Evolutionary conservation across 169 alveolate species (phyloP), one percentile per base, ranked within the genome.

Genomic region (Eimeria zaria): DNA sequence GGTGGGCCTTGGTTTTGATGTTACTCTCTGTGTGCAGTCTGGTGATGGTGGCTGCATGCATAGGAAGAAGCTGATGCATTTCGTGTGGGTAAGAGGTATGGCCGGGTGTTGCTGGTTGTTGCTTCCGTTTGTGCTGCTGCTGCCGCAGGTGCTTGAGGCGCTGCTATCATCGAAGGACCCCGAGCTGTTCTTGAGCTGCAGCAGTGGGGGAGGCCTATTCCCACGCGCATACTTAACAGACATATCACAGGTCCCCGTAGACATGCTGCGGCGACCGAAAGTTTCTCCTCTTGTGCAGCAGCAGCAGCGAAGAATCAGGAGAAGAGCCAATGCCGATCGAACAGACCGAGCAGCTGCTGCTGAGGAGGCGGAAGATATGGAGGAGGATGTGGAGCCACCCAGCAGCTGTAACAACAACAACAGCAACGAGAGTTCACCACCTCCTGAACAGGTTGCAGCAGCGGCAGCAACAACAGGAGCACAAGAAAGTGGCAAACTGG

Each of bases 131-230:
- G 78, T 48, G 64, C 92, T 67, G 83, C 91, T 74, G 44, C 58
- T 48, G 41, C 83, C 36, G 64, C 88, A 89, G 95, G 95, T 95
- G 48, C 30, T 87, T 90, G 95, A 89, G 46, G 90, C 92, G 36
- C 24, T 95, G 60, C 94, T 51, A 39, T 33, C 80, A 2, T 44
- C 39, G 55, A 64, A 90, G 18, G 85, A 58, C 22, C 97, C 97
- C 22, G 96, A 91, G 46, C 80, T 96, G 58, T 96, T 96, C 88
- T n/a, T 58, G 94, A 44, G 87, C 81, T 58, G 87, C 80, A 78
- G 87, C 91, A 53, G 84, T 30, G 88, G 87, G 58, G 97, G 97
- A 18, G 69, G 89, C 30, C n/a, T 95, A 18, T 95, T 89, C 60
- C 97, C 97, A 1, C 58, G 64, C n/a, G 88, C 97, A 30, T 89